Evolutionary conservation across 345 rosid genomes (phyloP), one percentile per base, ranked within the genome.

Genomic region (Carallia pectinifolia): DNA sequence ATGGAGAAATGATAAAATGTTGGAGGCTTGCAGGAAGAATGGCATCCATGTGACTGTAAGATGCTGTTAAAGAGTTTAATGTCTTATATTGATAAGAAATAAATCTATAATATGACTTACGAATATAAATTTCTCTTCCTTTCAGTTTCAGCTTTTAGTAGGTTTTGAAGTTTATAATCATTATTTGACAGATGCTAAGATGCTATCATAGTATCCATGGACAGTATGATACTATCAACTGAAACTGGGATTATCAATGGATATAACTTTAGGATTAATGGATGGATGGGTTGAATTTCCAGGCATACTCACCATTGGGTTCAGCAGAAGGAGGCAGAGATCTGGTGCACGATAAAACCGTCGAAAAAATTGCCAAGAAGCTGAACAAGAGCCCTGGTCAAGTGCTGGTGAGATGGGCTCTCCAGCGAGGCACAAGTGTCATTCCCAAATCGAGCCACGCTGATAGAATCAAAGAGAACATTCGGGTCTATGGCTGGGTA

Each of bases 1-100:
- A 37, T 87, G 88, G 88, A 83, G 88, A 72, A 87, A 85, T 67
- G 93, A 88, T 60, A 73, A 74, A 68, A 81, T 86, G 75, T 70
- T 86, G 16, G 71, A 86, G 56, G 65, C 76, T 58, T 86, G 87
- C 78, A 76, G 69, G 30, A 72, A 53, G 61, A 82, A 78, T 58
- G 71, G 64, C 55, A 83, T 86, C 63, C 91, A 86, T 79, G 88
- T 79, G 56, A 89, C 87, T 0, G 85, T 86, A 69, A 69, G 65
- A 60, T 19, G 53, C 16, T 23, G 23, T 23, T 0, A 23, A 23
- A 23, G 23, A 23, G 23, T 23, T 23, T 23, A 23, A 23, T 23
- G 0, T 23, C 23, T 0, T 23, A 23, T 23, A 23, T 23, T 23
- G 0, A 23, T 23, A 23, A 23, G 0, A 23, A 23, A 23, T 23